These are phyloP conservation scores for Paraglomus occultum DNA, from an alignment of 192 early-diverging fungal genomes.

Conservation along the genomic window DNA sequence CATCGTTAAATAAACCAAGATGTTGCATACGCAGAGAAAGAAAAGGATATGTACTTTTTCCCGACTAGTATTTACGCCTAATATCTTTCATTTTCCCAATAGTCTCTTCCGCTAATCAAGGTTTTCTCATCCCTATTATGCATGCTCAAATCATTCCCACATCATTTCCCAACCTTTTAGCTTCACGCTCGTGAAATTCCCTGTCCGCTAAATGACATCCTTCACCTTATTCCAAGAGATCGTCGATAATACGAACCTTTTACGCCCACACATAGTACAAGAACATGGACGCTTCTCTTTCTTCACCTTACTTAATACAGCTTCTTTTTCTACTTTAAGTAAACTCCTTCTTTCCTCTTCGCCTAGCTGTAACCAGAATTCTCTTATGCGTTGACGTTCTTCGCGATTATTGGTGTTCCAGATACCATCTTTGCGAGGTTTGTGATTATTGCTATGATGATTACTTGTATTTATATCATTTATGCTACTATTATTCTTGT, in stretches of 20 bases:
- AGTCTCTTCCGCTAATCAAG: too few species aligned
- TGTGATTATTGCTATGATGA: constrained; percentile 38
- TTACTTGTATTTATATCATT: constrained; percentile 12
- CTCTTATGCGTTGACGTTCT: constrained; percentile 75
- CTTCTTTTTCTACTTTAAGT: constrained; percentile 85
- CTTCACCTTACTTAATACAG: constrained; percentile 86
- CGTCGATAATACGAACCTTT: constrained; percentile 52
- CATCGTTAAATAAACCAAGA: too few species aligned
- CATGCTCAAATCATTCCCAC: too few species aligned
- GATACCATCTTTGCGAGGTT: constrained; percentile 52
- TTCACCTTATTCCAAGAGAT: too few species aligned
- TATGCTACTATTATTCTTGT: constrained; percentile 37
- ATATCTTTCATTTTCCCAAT: too few species aligned
- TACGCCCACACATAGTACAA: constrained; percentile 81
- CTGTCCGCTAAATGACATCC: too few species aligned
- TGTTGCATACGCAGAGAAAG: too few species aligned
- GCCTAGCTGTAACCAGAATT: constrained; percentile 80
- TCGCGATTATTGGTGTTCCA: constrained; percentile 71
- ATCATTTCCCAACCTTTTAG: too few species aligned
- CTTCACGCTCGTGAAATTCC: too few species aligned
- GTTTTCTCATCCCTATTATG: too few species aligned
- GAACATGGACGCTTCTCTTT: constrained; percentile 82
- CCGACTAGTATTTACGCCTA: too few species aligned
- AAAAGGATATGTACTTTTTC: too few species aligned
- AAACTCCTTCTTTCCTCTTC: constrained; percentile 76